Evolutionary conservation across 495 filamentous ascomycete genomes (phyloP).

Genomic region (Bacidia rubella): DNA sequence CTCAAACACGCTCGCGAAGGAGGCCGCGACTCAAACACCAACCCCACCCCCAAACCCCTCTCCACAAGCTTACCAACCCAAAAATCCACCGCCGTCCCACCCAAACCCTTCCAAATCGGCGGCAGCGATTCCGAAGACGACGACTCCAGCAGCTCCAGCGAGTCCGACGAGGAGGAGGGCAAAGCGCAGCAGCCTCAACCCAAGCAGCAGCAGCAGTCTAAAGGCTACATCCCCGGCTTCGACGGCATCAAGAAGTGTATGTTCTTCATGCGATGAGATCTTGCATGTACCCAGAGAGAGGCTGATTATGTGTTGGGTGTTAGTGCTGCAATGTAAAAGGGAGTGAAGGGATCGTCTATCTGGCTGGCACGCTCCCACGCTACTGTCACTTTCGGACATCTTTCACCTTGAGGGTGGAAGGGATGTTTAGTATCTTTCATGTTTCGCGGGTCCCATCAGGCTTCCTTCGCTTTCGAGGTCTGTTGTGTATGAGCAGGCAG

Average conservation of each 20-base stretch:
- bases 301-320: too few species aligned
- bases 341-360: too few species aligned
- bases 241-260: not conserved
- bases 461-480: too few species aligned
- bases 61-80: not conserved
- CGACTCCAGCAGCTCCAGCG: conserved; percentile 1
- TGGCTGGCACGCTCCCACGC: too few species aligned
- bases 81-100: not conserved
- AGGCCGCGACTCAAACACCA: not conserved
- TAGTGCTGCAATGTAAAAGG: too few species aligned
- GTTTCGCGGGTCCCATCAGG: too few species aligned
- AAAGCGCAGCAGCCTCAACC: not conserved
- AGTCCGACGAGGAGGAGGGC: conserved; percentile 3
- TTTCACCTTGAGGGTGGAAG: too few species aligned
- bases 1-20: not conserved
- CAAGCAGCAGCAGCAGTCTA: not conserved
- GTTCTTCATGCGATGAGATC: not conserved
- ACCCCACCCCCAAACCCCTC: not conserved
- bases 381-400: too few species aligned
- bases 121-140: not conserved
- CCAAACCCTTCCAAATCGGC: too few species aligned
- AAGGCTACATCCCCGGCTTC: not conserved
- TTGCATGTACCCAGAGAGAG: too few species aligned
- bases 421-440: too few species aligned
- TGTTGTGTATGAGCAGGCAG: too few species aligned